Percentiles rank a stretch among this genome's conserved stretches.
Evolutionary conservation across 2,329 filamentous ascomycete species (phyloP).

Genomic region (Raffaelea arxii): DNA sequence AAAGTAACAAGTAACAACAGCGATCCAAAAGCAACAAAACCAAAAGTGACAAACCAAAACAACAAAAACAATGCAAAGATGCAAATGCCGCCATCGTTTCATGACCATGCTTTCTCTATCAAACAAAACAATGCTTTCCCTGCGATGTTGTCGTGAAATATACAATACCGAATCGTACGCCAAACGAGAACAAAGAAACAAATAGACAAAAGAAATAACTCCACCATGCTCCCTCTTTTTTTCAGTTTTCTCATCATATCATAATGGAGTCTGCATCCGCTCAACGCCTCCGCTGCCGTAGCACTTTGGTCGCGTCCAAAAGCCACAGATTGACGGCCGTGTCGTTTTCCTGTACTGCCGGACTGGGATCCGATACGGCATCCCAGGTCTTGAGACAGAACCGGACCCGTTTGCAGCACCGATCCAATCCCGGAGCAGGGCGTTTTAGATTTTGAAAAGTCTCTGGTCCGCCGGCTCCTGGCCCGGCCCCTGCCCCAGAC

Average conservation of each 20-base stretch:
- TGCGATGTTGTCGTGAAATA: too few relatives aligned
- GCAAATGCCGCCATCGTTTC: conserved; percentile 1
- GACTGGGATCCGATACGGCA: conserved; percentile 13
- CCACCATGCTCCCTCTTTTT: background rate
- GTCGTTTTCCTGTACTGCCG: conserved; percentile 14
- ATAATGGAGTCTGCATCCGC: background rate
- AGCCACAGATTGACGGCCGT: conserved; percentile 16
- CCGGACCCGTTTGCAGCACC: conserved; percentile 10
- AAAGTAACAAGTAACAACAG: background rate
- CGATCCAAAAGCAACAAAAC: background rate
- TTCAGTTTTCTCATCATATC: background rate
- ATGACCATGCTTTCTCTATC: background rate
- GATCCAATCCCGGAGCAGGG: too few relatives aligned
- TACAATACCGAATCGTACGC: too few relatives aligned
- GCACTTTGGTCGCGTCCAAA: conserved; percentile 12
- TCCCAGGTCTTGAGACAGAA: conserved; percentile 15
- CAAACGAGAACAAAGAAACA: too few relatives aligned
- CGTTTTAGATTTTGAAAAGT: too few relatives aligned
- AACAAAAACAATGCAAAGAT: background rate
- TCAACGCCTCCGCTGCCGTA: conserved; percentile 10
- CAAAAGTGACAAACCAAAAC: background rate
- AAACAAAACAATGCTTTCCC: background rate
- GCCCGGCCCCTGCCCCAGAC: background rate
- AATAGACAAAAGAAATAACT: background rate
- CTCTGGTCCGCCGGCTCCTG: too few relatives aligned